Evolutionary conservation across 805 yeast species (phyloP), one percentile per base, ranked within the genome.

Genomic region (Wickerhamomyces rabaulensis): DNA sequence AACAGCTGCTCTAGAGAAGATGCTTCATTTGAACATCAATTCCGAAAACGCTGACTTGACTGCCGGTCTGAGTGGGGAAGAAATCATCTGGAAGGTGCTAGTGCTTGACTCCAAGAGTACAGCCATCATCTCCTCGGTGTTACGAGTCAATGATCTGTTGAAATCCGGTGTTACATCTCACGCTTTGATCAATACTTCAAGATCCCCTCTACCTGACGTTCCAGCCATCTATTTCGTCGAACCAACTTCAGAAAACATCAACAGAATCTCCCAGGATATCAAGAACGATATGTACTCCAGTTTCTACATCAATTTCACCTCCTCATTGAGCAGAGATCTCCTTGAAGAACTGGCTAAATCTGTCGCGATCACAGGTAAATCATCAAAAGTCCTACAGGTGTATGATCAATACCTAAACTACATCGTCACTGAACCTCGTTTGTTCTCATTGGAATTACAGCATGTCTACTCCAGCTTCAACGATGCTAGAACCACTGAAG

Each of bases 401-500:
- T 94, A 73, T 66, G 99, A 94, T 65, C 99, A 94, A 66, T 94
- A 91, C 66, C 71, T 92, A 52, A 91, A 92, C 66, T 94, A 88
- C 61, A 73, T 89, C 9, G 97, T 92, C 20, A 86, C 97, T 1
- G 99, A 94, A 63, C 95, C 96, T 20, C 86, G 88, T 59, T 70
- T 94, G 36, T 94, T 91, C 63, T 83, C 92, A 13, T 70, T 94
- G 45, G 95, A 88, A 46, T 59, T 84, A 47, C 73, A 78, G 2
- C 65, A 76, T 23, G 79, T 85, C 4, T 94, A 87, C 66, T 75
- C 83, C 8, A 67, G 73, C 40, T 76, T 94, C 62, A 86, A 87
- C 59, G 76, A 73, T 55, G 90, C 95, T 1, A 66, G 71, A 46
- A 80, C 91, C 4, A 71, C 80, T 21, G 99, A 94, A 63, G 85